These are phyloP conservation scores for Hirsutella minnesotensis DNA, from an alignment of 2,329 filamentous ascomycete genomes.

Conservation along the genomic window DNA sequence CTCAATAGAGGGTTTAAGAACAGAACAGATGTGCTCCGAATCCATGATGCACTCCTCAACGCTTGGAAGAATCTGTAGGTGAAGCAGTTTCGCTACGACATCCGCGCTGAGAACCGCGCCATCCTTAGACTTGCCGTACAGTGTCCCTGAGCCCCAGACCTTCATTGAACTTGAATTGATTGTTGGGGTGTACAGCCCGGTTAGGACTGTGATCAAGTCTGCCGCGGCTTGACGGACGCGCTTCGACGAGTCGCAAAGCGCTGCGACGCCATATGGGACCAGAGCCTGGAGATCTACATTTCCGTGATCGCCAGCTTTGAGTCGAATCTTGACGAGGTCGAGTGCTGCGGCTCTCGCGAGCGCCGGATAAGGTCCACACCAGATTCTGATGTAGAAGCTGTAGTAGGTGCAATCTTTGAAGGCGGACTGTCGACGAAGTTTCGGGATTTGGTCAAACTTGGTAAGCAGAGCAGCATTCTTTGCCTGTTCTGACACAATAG, in stretches of 20 bases:
- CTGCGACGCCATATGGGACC: slow-evolving; percentile 68
- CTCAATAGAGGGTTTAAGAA: slow-evolving; percentile 35
- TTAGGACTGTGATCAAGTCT: slow-evolving; percentile 48
- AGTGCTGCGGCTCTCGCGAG: slow-evolving; percentile 59
- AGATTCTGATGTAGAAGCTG: slow-evolving; percentile 64
- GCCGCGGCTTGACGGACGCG: slow-evolving; percentile 67
- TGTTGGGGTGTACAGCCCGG: slow-evolving; percentile 30
- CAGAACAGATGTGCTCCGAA: slow-evolving; percentile 52
- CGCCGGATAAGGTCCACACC: slow-evolving; percentile 59
- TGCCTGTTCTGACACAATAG: slow-evolving; percentile 33
- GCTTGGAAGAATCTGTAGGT: slow-evolving; percentile 56
- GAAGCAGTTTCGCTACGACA: slow-evolving; percentile 48
- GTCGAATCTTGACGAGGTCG: slow-evolving; percentile 44
- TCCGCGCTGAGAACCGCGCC: slow-evolving; percentile 45
- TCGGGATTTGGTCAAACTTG: slow-evolving; percentile 41
- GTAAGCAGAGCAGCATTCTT: slow-evolving; percentile 26
- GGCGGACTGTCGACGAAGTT: slow-evolving; percentile 42
- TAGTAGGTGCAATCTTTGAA: slow-evolving; percentile 54
- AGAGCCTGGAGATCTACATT: slow-evolving; percentile 63
- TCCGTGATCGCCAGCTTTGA: slow-evolving; percentile 37
- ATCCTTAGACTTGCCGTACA: slow-evolving; percentile 47
- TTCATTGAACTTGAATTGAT: slow-evolving; percentile 25
- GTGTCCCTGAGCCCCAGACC: slow-evolving; percentile 46
- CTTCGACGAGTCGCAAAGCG: slow-evolving; percentile 63
- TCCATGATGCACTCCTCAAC: slow-evolving; percentile 84